Conservation (phyloP, 2,329 filamentous ascomycete species). For the Ophiocordyceps camponoti-leonardi region DNA sequence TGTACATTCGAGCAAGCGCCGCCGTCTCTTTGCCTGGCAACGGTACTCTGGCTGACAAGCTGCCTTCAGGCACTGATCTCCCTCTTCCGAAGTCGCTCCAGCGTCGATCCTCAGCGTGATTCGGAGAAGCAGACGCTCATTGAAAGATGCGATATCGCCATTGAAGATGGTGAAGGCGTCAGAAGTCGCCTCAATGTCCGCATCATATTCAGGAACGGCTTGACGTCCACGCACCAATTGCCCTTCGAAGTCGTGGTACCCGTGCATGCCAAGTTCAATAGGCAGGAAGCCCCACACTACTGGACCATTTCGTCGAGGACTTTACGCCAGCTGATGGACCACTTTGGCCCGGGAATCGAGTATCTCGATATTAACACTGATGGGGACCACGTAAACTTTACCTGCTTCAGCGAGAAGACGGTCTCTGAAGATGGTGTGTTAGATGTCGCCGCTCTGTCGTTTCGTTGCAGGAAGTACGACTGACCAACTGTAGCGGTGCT, state of each 20-base stretch:
- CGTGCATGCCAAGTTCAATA: constrained; percentile 60
- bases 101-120: constrained; percentile 37
- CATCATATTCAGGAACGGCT: constrained; percentile 57
- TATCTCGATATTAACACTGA: constrained; percentile 65
- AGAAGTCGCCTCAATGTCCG: constrained; percentile 61
- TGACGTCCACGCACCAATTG: constrained; percentile 61
- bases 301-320: constrained; percentile 60
- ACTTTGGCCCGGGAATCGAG: constrained; percentile 66
- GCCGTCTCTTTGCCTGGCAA: neutral
- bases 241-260: constrained; percentile 61
- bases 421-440: constrained; percentile 36
- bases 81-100: constrained; percentile 50
- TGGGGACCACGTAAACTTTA: constrained; percentile 58
- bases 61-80: constrained; percentile 43
- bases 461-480: constrained; percentile 4
- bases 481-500: constrained; percentile 42
- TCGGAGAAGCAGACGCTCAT: constrained; percentile 52
- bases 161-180: constrained; percentile 53
- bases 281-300: constrained; percentile 43
- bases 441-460: neutral
- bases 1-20: constrained; percentile 47
- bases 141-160: constrained; percentile 55
- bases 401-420: constrained; percentile 68
- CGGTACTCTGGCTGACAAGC: too few species aligned
- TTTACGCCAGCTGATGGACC: constrained; percentile 59